A percentile compares a stretch with the other conserved stretches of the same genome.
These are phyloP conservation scores for Puccinia brachypodii DNA, from an alignment of 1,284 basidiomycete genomes.

Conservation along the genomic window DNA sequence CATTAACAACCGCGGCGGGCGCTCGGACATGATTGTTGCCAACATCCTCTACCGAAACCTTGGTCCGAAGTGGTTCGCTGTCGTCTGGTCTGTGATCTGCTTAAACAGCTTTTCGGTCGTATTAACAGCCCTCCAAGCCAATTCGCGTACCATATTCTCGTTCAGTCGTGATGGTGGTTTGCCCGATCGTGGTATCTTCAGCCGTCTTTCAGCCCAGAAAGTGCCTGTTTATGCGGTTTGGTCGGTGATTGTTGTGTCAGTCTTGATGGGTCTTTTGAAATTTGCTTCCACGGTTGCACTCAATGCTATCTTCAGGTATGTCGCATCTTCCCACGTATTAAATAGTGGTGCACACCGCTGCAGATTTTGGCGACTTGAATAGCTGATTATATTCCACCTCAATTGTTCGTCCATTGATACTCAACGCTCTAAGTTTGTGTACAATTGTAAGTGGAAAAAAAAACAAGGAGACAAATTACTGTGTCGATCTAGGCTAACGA, in stretches of 20 bases:
- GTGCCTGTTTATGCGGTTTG: conserved; percentile 82
- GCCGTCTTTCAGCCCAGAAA: conserved; percentile 64
- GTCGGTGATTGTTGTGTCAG: conserved; percentile 52
- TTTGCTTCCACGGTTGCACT: conserved; percentile 76
- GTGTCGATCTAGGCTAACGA: conserved; percentile 51
- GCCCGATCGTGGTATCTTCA: conserved; percentile 78
- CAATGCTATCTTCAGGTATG: conserved; percentile 71
- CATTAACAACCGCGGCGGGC: conserved; percentile 49
- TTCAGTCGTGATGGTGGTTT: conserved; percentile 80
- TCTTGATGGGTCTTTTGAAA: conserved; percentile 63
- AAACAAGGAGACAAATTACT: background rate
- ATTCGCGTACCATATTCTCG: conserved; percentile 81
- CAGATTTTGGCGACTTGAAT: background rate
- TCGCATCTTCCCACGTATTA: background rate
- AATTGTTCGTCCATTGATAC: background rate
- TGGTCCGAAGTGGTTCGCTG: conserved; percentile 31
- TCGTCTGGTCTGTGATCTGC: conserved; percentile 40
- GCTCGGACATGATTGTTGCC: conserved; percentile 44
- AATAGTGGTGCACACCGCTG: background rate
- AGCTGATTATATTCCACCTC: background rate
- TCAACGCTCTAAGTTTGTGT: background rate
- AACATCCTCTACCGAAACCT: conserved; percentile 46
- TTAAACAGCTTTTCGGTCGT: conserved; percentile 57
- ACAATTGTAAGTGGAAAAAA: conserved; percentile 29
- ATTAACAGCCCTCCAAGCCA: conserved; percentile 72